Evolutionary conservation across 2,329 filamentous ascomycete genomes (phyloP).

Genomic region (Epichloe sp.): DNA sequence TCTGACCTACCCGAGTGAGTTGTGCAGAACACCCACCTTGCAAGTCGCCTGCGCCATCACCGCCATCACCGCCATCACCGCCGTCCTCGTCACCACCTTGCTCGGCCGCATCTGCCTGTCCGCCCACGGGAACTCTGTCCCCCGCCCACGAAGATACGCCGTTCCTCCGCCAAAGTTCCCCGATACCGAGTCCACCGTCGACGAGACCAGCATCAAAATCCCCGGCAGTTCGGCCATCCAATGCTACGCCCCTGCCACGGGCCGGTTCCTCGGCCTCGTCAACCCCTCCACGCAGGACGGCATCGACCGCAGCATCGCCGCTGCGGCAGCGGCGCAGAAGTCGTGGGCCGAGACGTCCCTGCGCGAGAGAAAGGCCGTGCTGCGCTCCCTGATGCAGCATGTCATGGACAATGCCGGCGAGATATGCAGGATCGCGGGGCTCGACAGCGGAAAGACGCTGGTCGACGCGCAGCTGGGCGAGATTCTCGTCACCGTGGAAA

Average conservation of each 20-base stretch:
- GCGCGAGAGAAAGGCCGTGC: conserved; percentile 59
- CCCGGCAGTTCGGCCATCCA: conserved; percentile 56
- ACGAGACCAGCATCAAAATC: conserved; percentile 50
- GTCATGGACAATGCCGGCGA: conserved; percentile 80
- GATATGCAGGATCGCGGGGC: conserved; percentile 72
- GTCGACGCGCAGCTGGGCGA: conserved; percentile 90
- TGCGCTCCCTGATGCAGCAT: conserved; percentile 69
- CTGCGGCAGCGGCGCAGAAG: conserved; percentile 60
- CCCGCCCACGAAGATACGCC: conserved; percentile 40
- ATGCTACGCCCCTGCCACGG: conserved; percentile 84
- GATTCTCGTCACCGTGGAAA: conserved; percentile 86
- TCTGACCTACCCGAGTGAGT: too few relatives aligned
- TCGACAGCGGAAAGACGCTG: conserved; percentile 94
- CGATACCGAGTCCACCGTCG: conserved; percentile 39
- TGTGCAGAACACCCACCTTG: conserved; percentile 13
- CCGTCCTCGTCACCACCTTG: conserved; percentile 17
- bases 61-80: conserved; percentile 11
- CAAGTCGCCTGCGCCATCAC: conserved; percentile 12
- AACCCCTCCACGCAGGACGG: conserved; percentile 63
- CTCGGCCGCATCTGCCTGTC: conserved; percentile 15
- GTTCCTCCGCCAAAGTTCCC: conserved; percentile 51
- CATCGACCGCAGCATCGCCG: conserved; percentile 66
- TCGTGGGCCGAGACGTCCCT: conserved; percentile 72
- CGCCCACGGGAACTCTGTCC: conserved; percentile 15
- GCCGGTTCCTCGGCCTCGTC: conserved; percentile 64